Evolutionary conservation across 495 filamentous ascomycete genomes (phyloP).

Genomic region (Paragyromitra xinjiangensis): DNA sequence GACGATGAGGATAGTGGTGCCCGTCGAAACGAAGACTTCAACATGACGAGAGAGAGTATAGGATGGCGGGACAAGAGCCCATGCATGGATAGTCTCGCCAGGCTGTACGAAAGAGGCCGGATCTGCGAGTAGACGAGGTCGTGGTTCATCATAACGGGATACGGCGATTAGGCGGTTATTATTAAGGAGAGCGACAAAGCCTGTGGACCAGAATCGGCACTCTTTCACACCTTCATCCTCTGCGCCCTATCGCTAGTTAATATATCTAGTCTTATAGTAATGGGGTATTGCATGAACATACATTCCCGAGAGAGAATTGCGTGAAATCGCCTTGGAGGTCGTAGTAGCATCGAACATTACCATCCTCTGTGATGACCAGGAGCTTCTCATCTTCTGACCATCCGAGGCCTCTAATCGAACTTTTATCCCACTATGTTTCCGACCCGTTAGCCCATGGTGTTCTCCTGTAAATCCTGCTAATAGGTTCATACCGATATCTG

Average conservation of each 20-base stretch:
- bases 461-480: neutral
- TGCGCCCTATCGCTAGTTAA: slow-evolving; percentile 66
- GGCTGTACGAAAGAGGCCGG: slow-evolving; percentile 64
- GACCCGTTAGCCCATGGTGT: slow-evolving; percentile 3
- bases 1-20: slow-evolving; percentile 82
- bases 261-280: neutral
- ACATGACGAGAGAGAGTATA: slow-evolving; percentile 94
- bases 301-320: slow-evolving; percentile 93
- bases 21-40: slow-evolving; percentile 88
- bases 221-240: slow-evolving; percentile 86
- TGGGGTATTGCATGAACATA: slow-evolving; percentile 55
- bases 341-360: slow-evolving; percentile 89
- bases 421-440: slow-evolving; percentile 81
- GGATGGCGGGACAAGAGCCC: slow-evolving; percentile 87
- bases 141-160: slow-evolving; percentile 86
- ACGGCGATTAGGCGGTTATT: slow-evolving; percentile 91
- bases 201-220: slow-evolving; percentile 89
- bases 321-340: slow-evolving; percentile 93
- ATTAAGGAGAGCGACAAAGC: slow-evolving; percentile 89
- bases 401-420: slow-evolving; percentile 84
- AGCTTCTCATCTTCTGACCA: slow-evolving; percentile 98
- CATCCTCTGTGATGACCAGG: slow-evolving; percentile 85
- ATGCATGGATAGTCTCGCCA: slow-evolving; percentile 73
- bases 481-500: slow-evolving; percentile 67
- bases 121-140: slow-evolving; percentile 80